Percentiles rank a stretch among this genome's conserved stretches.
These are phyloP conservation scores for Colletotrichum orchidophilum DNA, from an alignment of 2,329 filamentous ascomycete species.

Conservation along the genomic window DNA sequence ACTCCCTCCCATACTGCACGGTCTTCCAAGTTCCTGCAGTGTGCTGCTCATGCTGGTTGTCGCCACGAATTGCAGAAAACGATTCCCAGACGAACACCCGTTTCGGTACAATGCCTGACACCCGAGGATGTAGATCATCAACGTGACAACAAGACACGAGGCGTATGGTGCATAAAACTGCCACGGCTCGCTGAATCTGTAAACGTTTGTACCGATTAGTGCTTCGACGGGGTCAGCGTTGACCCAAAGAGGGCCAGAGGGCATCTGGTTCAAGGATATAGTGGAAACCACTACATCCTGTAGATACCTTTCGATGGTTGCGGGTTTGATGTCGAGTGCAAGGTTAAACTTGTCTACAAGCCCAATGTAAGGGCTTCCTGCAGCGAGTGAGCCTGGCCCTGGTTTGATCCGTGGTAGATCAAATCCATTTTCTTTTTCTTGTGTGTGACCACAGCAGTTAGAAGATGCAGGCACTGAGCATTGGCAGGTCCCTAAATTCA, in stretches of 20 bases:
- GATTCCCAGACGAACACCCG: not conserved
- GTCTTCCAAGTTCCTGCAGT: not conserved
- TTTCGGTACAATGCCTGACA: not conserved
- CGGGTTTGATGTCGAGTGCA: not conserved
- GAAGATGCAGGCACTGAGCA: not conserved
- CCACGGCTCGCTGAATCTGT: not conserved
- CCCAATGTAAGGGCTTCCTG: conserved; percentile 3
- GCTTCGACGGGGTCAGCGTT: not conserved
- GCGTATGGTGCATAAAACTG: not conserved
- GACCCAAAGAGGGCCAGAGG: not conserved
- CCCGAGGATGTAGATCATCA: not conserved
- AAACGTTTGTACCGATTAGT: not conserved
- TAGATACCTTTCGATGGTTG: not conserved
- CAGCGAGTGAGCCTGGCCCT: not conserved
- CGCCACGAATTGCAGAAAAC: not conserved
- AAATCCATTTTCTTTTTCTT: not conserved
- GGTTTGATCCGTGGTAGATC: not conserved
- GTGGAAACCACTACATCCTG: not conserved
- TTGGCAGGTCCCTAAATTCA: no score
- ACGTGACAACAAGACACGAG: not conserved
- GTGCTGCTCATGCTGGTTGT: not conserved
- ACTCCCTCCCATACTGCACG: not conserved
- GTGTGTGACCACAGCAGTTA: not conserved
- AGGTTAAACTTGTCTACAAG: not conserved
- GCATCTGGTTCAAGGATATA: not conserved